Base-by-base conservation (phyloP, 441 rosid genomes). In the Theobroma grandiflorum region DNA sequence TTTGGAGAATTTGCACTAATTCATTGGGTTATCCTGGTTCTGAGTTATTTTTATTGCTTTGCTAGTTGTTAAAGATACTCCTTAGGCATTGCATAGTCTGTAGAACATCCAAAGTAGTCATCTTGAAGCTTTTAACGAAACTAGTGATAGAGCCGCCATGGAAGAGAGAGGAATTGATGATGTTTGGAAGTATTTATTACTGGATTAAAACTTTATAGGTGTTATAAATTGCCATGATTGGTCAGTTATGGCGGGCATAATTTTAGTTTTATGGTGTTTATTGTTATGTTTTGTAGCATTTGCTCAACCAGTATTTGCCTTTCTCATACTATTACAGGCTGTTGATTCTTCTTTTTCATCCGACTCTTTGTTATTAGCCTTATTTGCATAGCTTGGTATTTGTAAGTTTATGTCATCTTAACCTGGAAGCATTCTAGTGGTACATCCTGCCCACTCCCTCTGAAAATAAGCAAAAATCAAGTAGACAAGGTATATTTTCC, bases 181-280 rank as follows among this genome's bases (percentile, higher is more conserved):
- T 73, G 50, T 73, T 73, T 73, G 76, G 49, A 73, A 73, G 49
- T 52, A 35, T 40, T 72, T 16, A 33, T 6, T 8, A n/a, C 64
- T 53, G 64, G 18, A 59, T 42, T 59, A 22, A 58, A 31, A 74
- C 77, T 38, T 4, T 40, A 57, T 20, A 14, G 10, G 40, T 57
- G 37, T 58, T 58, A 58, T 40, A 14, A 15, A 11, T 59, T 43
- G 9, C 55, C 9, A 43, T 59, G 22, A 26, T 74, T 26, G 78
- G 55, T 42, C 22, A 40, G 55, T 14, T 8, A 59, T 43, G 20
- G 68, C 2, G 26, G 65, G 55, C 78, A 15, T 73, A 58, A 35
- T 3, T 72, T 53, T 72, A 4, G 26, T 50, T 72, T 72, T 35
- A 22, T 55, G 50, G 35, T 4, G n/a, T 31, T 72, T 42, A 3